Percentiles rank a stretch among this genome's conserved stretches.
These are phyloP conservation scores for Pistacia integerrima DNA, from an alignment of 345 rosid genomes.

Conservation along the genomic window DNA sequence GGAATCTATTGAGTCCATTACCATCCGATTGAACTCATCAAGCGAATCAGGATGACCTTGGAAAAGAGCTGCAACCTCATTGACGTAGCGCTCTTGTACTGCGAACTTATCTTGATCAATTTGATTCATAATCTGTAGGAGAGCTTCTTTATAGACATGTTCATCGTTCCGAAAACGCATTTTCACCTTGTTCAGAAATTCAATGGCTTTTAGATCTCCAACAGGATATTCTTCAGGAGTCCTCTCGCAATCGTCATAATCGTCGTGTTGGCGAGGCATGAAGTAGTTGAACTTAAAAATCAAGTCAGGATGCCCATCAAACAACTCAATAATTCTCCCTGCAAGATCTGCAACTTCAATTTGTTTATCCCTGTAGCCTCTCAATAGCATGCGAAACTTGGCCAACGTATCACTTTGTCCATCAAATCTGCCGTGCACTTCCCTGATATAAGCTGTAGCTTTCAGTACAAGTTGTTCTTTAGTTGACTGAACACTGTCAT, in stretches of 20 bases:
- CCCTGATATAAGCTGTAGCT: background rate
- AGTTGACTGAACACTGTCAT: too few relatives aligned
- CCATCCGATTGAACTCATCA: background rate
- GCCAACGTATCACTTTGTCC: background rate
- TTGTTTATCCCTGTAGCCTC: background rate
- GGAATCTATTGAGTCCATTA: background rate
- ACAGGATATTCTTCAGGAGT: background rate
- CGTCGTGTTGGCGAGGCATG: background rate
- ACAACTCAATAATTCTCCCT: background rate
- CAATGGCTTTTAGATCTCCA: background rate
- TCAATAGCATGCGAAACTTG: background rate
- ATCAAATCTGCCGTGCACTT: background rate
- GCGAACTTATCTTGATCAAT: background rate
- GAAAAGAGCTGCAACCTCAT: background rate
- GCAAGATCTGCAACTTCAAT: background rate
- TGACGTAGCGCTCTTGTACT: background rate
- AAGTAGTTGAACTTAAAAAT: background rate
- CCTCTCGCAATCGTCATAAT: background rate
- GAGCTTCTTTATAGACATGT: background rate
- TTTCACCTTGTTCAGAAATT: slow-evolving; percentile 8
- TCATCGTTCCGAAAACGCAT: slow-evolving; percentile 1
- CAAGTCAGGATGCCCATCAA: slow-evolving; percentile 3
- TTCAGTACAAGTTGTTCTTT: background rate
- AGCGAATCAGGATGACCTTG: background rate
- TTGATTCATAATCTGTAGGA: background rate